Conservation (phyloP, 176 grass and related monocot species). For the Poa annua region DNA sequence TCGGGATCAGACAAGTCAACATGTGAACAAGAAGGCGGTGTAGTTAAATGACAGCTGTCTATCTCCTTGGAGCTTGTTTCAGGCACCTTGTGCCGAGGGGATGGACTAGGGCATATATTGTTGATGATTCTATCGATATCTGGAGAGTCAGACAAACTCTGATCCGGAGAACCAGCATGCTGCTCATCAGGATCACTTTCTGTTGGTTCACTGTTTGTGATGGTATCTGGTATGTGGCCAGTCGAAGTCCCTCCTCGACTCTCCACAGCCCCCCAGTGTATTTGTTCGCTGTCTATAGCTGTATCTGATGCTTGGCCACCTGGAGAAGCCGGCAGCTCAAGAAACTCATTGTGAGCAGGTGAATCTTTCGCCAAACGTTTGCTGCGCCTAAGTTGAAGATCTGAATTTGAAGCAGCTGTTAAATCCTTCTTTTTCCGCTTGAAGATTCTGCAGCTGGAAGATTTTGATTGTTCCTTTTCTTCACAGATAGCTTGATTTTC, state of each 20-base stretch:
- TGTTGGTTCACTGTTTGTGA: background rate
- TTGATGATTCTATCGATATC: slow-evolving; percentile 32
- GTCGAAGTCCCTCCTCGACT: slow-evolving; percentile 10
- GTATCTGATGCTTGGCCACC: slow-evolving; percentile 21
- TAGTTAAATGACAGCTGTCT: slow-evolving; percentile 14
- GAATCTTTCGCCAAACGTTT: slow-evolving; percentile 44
- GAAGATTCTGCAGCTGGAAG: slow-evolving; percentile 16
- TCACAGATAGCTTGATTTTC: slow-evolving; percentile 26
- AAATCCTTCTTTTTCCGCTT: slow-evolving; percentile 35
- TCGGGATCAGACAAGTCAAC: slow-evolving; percentile 41
- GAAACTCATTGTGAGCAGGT: slow-evolving; percentile 24
- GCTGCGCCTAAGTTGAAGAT: slow-evolving; percentile 53
- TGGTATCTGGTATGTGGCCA: slow-evolving; percentile 12
- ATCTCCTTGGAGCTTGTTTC: slow-evolving; percentile 25
- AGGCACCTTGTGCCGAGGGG: slow-evolving; percentile 2
- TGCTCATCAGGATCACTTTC: slow-evolving; percentile 41
- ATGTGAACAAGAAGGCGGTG: slow-evolving; percentile 14
- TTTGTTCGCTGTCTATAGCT: slow-evolving; percentile 17
- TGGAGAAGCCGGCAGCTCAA: slow-evolving; percentile 29
- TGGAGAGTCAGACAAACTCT: slow-evolving; percentile 20
- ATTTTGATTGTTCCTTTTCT: slow-evolving; percentile 17
- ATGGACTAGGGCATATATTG: slow-evolving; percentile 22
- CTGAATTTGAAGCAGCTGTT: slow-evolving; percentile 28
- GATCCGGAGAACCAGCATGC: slow-evolving; percentile 18
- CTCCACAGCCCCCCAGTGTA: slow-evolving; percentile 18